Evolutionary conservation across 768 basidiomycete species (phyloP).

Genomic region (Tulasnella sp.): DNA sequence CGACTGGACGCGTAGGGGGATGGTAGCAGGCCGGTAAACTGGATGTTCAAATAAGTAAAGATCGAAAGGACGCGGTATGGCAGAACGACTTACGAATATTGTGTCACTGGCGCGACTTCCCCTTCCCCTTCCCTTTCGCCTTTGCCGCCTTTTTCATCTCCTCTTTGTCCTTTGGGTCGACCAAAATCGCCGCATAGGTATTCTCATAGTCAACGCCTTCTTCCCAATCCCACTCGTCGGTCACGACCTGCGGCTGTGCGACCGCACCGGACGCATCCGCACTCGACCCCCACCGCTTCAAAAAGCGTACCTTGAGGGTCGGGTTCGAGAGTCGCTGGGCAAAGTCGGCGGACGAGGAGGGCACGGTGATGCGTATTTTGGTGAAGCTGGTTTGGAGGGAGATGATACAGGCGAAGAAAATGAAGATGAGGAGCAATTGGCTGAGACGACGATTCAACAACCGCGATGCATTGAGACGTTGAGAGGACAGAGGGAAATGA

Average conservation of each 20-base stretch:
- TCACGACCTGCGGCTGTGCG: neutral
- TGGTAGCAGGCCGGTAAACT: too few relatives aligned
- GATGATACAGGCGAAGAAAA: neutral
- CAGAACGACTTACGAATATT: too few relatives aligned
- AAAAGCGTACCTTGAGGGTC: neutral
- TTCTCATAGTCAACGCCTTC: neutral
- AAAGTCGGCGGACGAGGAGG: neutral
- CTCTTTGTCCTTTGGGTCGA: neutral
- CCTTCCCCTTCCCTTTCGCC: too few relatives aligned
- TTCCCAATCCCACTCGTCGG: constrained; percentile 4
- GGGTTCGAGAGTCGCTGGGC: neutral
- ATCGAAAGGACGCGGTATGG: neutral
- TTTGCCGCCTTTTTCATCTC: too few relatives aligned
- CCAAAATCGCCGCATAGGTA: neutral
- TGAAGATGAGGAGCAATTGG: neutral
- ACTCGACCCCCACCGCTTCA: neutral
- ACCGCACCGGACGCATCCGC: neutral
- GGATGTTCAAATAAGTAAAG: neutral
- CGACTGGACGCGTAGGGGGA: too few relatives aligned
- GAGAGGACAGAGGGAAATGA: neutral
- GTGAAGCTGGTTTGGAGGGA: neutral
- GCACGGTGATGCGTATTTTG: neutral
- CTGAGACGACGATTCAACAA: neutral
- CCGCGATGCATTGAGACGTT: too few relatives aligned
- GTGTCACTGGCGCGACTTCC: too few relatives aligned